Conservation (phyloP, 2,329 filamentous ascomycete genomes). For the Arthroderma uncinatum region DNA sequence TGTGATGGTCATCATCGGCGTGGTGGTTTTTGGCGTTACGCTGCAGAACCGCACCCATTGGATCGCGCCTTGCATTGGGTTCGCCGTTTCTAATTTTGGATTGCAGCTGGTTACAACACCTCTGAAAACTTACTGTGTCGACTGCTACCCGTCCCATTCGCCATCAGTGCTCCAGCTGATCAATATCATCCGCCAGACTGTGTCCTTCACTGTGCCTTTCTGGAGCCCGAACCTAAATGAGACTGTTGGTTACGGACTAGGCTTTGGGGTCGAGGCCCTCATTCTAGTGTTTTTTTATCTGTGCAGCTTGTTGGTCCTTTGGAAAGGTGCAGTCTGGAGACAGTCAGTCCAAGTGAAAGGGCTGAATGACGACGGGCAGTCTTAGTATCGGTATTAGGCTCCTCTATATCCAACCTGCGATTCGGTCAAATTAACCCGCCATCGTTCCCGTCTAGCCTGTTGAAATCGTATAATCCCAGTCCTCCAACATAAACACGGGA, state of each 20-base stretch:
- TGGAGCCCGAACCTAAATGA: background rate
- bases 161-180: background rate
- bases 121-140: background rate
- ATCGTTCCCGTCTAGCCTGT: too few relatives aligned
- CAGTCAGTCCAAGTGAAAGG: background rate
- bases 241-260: background rate
- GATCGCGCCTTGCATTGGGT: background rate
- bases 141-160: background rate
- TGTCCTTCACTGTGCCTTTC: background rate
- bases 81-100: background rate
- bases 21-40: background rate
- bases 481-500: too few relatives aligned
- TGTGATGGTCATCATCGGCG: background rate
- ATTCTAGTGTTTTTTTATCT: background rate
- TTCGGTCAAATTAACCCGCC: too few relatives aligned
- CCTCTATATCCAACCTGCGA: too few relatives aligned
- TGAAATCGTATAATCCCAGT: too few relatives aligned
- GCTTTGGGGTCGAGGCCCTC: background rate
- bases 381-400: too few relatives aligned
- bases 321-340: background rate
- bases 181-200: background rate
- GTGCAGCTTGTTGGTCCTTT: background rate
- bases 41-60: background rate
- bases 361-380: background rate
- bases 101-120: background rate